Base-by-base conservation (phyloP, 495 filamentous ascomycete species). In the Podospora fimiseda region DNA sequence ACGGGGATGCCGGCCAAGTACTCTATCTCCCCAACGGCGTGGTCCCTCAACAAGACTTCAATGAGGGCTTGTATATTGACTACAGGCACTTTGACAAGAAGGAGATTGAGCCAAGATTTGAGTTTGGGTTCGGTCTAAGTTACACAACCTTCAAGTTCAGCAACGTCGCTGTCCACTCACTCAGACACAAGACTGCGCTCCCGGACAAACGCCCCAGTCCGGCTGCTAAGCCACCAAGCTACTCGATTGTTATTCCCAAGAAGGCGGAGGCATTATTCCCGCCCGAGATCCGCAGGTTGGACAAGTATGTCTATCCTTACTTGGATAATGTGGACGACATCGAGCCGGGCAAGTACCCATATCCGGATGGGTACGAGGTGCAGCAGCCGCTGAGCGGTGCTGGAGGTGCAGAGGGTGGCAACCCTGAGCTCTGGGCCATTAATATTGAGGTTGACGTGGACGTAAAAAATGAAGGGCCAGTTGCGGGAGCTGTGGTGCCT, bases 281-380 rank as follows among this genome's bases (percentile, higher is more conserved):
- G 0, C 45, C 62, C 0, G 80, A 70, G 2, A 85, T 95, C 66
- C 74, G 74, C n/a, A 75, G 72, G 37, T 67, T 98, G 11, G 69
- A 75, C 18, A 90, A 90, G 60, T 94, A 89, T 65, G 79, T 98
- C 53, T 97, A 98, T 62, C 90, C 93, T 0, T 98, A 95, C 60
- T 78, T 96, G 15, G 56, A 71, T 0, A 72, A 69, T 5, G 70
- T 81, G 24, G 79, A 83, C 19, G 73, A 80, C 7, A 77, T 85
- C 43, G 76, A 74, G 11, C 45, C 68, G 0, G 73, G 71, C n/a
- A 68, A 70, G 1, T 88, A 89, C 55, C 76, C 77, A 0, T 94
- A 90, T 56, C 90, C 90, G 1, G 70, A 79, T 0, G 89, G 86
- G 2, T 94, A 92, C 64, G 63, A 77, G 36, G 68, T 70, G 11